Evolutionary conservation across 2,329 filamentous ascomycete genomes (phyloP).

Genomic region (Fusarium sp.): DNA sequence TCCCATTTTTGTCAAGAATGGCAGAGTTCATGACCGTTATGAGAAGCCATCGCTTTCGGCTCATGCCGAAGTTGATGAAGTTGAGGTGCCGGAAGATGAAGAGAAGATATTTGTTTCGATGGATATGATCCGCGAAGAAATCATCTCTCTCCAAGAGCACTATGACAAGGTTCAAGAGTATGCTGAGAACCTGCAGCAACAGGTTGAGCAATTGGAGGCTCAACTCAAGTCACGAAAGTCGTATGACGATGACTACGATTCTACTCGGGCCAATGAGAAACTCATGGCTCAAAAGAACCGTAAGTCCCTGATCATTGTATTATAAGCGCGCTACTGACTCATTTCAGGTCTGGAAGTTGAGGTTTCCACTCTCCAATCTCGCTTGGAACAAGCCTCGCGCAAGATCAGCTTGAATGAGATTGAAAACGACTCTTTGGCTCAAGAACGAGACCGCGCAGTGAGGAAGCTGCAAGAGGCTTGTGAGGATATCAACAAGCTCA

Average conservation of each 20-base stretch:
- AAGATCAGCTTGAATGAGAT: constrained; percentile 72
- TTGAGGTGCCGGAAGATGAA: constrained; percentile 64
- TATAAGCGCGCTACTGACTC: constrained; percentile 1
- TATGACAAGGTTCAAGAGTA: constrained; percentile 66
- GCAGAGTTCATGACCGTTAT: constrained; percentile 58
- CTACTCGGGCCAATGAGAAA: constrained; percentile 57
- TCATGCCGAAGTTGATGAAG: constrained; percentile 61
- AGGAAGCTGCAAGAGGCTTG: constrained; percentile 71
- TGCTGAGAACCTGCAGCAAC: constrained; percentile 62
- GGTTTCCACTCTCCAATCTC: constrained; percentile 68
- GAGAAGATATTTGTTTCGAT: constrained; percentile 69
- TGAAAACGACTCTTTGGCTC: constrained; percentile 68
- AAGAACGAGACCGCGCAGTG: constrained; percentile 73
- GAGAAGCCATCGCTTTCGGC: constrained; percentile 48
- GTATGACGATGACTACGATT: constrained; percentile 54
- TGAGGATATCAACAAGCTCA: constrained; percentile 64
- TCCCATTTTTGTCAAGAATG: constrained; percentile 66
- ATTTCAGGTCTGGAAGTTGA: constrained; percentile 65
- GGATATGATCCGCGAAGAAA: constrained; percentile 70
- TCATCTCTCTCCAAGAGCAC: constrained; percentile 65
- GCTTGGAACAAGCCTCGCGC: constrained; percentile 70
- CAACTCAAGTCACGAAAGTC: constrained; percentile 59
- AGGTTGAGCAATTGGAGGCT: constrained; percentile 61
- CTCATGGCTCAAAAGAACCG: constrained; percentile 64
- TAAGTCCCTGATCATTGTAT: constrained; percentile 51